phyloP scores from a whole-genome alignment of 1,284 basidiomycete species.

The Abortiporus biennis region DNA sequence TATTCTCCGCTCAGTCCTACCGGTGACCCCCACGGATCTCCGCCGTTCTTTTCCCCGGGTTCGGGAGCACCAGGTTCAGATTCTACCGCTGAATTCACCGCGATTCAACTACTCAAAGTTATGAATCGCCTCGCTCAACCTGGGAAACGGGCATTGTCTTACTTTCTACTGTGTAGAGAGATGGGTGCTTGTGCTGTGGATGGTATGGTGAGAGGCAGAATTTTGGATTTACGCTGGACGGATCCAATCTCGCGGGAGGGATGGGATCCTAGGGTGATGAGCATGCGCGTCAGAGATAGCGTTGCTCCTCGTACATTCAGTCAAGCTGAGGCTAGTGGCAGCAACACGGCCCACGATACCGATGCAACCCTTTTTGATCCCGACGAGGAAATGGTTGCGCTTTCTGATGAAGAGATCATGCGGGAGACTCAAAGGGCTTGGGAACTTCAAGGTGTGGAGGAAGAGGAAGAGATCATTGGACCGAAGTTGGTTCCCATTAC shows the following conservation, averaged over 20 bases:
- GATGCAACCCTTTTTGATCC: constrained; percentile 9
- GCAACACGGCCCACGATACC: constrained; percentile 28
- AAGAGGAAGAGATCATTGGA: constrained; percentile 53
- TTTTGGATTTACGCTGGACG: constrained; percentile 74
- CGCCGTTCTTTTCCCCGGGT: constrained; percentile 10
- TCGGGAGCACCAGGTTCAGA: constrained; percentile 17
- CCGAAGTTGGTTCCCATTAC: constrained; percentile 69
- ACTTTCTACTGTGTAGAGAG: constrained; percentile 74
- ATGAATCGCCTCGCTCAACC: constrained; percentile 66
- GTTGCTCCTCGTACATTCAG: constrained; percentile 23
- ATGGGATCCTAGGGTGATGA: constrained; percentile 17
- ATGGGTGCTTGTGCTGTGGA: constrained; percentile 74
- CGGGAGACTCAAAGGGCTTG: constrained; percentile 23
- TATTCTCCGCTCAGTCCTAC: constrained; percentile 44
- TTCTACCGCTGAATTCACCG: constrained; percentile 47
- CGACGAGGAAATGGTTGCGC: constrained; percentile 27
- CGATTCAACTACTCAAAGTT: constrained; percentile 68
- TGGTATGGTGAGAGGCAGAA: constrained; percentile 70
- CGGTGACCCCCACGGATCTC: constrained; percentile 29
- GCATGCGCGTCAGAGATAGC: constrained; percentile 20
- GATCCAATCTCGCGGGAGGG: constrained; percentile 49
- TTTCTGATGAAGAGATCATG: constrained; percentile 25
- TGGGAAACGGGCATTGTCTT: constrained; percentile 55
- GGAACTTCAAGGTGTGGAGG: constrained; percentile 27
- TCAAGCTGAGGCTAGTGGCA: constrained; percentile 31